These are phyloP conservation scores for Limnanthes douglasii DNA, from an alignment of 345 rosid species.

Conservation along the genomic window DNA sequence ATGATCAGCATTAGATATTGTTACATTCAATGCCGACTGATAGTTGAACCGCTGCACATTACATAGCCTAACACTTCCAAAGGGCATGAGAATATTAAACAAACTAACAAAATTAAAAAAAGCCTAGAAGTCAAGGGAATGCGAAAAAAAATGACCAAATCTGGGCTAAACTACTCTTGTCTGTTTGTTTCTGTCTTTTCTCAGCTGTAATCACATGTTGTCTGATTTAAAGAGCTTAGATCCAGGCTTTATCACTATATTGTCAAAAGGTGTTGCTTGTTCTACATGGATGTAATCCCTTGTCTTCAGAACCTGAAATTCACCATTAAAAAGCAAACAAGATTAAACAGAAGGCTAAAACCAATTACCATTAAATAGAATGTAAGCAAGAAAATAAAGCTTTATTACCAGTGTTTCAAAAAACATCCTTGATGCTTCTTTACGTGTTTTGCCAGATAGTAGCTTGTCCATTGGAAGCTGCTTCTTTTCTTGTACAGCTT, in stretches of 20 bases:
- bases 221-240: slow-evolving; percentile 80
- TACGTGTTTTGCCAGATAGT: slow-evolving; percentile 83
- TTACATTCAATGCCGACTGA: too few species aligned
- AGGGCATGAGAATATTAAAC: too few species aligned
- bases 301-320: slow-evolving; percentile 73
- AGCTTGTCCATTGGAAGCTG: slow-evolving; percentile 49
- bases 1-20: too few species aligned
- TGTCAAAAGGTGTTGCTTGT: slow-evolving; percentile 58
- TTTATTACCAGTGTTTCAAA: slow-evolving; percentile 79
- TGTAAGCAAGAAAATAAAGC: not conserved
- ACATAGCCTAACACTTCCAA: too few species aligned
- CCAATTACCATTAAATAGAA: not conserved
- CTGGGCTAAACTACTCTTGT: too few species aligned
- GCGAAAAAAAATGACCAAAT: too few species aligned
- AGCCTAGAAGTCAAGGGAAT: too few species aligned
- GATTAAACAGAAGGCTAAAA: slow-evolving; percentile 1
- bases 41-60: too few species aligned
- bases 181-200: too few species aligned
- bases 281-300: slow-evolving; percentile 87
- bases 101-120: too few species aligned
- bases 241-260: slow-evolving; percentile 51
- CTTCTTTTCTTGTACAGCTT: slow-evolving; percentile 42
- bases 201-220: too few species aligned
- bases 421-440: slow-evolving; percentile 98
- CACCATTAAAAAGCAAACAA: not conserved